Conservation (phyloP, 192 early-diverging fungal genomes). For the Coemansia sp. region DNA sequence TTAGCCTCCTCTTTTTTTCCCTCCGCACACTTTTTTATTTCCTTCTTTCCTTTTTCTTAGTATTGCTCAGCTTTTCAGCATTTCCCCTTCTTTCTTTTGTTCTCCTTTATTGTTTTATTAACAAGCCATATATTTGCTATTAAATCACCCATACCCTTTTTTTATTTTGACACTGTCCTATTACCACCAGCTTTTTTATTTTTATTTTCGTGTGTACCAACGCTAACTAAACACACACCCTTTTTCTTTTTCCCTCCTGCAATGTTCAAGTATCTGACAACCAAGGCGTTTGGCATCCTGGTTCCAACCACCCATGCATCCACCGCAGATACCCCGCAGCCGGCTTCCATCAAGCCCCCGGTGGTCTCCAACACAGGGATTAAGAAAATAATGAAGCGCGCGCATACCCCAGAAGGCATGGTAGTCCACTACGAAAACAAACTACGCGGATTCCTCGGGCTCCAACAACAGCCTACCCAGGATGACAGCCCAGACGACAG, state of each 20-base stretch:
- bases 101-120: background rate
- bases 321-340: background rate
- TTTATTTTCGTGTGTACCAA: no score
- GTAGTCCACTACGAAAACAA: conserved; percentile 39
- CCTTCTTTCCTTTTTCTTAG: background rate
- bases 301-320: background rate
- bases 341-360: background rate
- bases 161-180: background rate
- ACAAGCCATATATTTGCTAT: background rate
- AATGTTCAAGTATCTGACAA: background rate
- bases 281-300: background rate
- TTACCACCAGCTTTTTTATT: background rate
- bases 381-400: conserved; percentile 40
- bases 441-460: conserved; percentile 33
- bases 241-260: background rate
- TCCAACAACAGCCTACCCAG: background rate
- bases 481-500: conserved; percentile 15
- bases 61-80: no score
- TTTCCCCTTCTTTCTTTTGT: no score
- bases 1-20: background rate
- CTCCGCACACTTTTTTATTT: background rate
- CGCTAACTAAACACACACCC: background rate
- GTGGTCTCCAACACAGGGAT: conserved; percentile 27
- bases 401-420: conserved; percentile 43
- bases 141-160: background rate